phyloP scores from a whole-genome alignment of 208 protist species.

The Kentomonas sorsogonicus region DNA sequence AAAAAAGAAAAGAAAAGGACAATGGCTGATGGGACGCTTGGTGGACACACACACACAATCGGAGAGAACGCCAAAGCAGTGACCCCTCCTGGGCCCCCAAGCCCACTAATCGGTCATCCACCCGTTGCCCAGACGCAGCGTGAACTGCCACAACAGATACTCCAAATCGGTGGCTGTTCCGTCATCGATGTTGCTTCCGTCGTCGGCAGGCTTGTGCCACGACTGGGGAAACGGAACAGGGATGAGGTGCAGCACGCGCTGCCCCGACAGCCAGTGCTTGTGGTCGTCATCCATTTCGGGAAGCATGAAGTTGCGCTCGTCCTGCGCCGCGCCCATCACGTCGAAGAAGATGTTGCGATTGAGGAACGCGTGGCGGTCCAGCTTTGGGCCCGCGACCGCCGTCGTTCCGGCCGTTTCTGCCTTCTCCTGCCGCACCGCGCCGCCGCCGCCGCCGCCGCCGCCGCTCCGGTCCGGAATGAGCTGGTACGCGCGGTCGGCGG shows the following conservation, averaged over 20 bases:
- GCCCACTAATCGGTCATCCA: conserved; percentile 17
- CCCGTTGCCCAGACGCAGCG: conserved; percentile 31
- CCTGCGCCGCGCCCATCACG: background rate
- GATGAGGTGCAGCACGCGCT: conserved; percentile 76
- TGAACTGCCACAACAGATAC: conserved; percentile 32
- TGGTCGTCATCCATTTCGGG: conserved; percentile 62
- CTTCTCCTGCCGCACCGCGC: no score
- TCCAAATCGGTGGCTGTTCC: conserved; percentile 41
- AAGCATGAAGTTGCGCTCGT: background rate
- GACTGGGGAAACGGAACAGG: conserved; percentile 47
- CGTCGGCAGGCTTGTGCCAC: conserved; percentile 58
- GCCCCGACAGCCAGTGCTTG: conserved; percentile 67
- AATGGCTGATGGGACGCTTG: no score
- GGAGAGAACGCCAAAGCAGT: no score
- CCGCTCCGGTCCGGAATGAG: no score
- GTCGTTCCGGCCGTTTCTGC: no score
- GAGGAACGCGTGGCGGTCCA: background rate
- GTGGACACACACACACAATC: no score
- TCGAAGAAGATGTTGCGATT: conserved; percentile 14
- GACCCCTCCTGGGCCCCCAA: background rate
- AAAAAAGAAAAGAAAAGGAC: no score
- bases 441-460: no score
- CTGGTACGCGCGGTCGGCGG: conserved; percentile 5
- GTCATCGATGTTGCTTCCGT: conserved; percentile 43
- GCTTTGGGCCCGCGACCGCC: no score